phyloP scores from a whole-genome alignment of 1,284 basidiomycete genomes.

The Rhodotorula sp. region DNA sequence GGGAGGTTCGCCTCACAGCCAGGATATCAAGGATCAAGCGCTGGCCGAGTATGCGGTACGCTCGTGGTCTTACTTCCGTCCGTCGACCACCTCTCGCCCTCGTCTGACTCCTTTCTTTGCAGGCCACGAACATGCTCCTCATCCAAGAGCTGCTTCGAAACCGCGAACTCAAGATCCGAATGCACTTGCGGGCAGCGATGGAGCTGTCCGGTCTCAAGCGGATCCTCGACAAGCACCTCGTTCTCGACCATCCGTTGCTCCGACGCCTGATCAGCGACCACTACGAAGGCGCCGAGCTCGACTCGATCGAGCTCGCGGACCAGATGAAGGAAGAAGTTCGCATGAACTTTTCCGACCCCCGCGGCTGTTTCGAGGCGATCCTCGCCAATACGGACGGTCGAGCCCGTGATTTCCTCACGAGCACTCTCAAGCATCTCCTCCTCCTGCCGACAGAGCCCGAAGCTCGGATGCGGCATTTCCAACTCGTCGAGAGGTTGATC shows the following conservation, averaged over 20 bases:
- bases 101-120: slow-evolving; percentile 37
- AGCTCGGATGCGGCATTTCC: slow-evolving; percentile 80
- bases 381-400: slow-evolving; percentile 69
- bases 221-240: slow-evolving; percentile 69
- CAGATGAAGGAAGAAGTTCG: slow-evolving; percentile 74
- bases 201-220: slow-evolving; percentile 76
- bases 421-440: slow-evolving; percentile 87
- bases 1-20: slow-evolving; percentile 10
- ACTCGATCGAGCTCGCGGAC: slow-evolving; percentile 73
- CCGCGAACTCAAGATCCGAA: slow-evolving; percentile 74
- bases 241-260: slow-evolving; percentile 63
- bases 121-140: slow-evolving; percentile 68
- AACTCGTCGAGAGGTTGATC: slow-evolving; percentile 88
- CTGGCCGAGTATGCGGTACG: slow-evolving; percentile 81
- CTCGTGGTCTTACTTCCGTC: slow-evolving; percentile 50
- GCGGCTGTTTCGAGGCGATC: slow-evolving; percentile 84
- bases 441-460: slow-evolving; percentile 86
- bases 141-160: slow-evolving; percentile 61
- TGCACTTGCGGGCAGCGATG: slow-evolving; percentile 84
- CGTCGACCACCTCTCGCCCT: slow-evolving; percentile 34
- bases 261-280: slow-evolving; percentile 69
- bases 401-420: slow-evolving; percentile 82
- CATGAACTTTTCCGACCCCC: slow-evolving; percentile 72
- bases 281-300: slow-evolving; percentile 68
- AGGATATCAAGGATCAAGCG: slow-evolving; percentile 56